Percentiles rank a stretch among this genome's conserved stretches.
These are phyloP conservation scores for Magnolia changhungtana DNA, from an alignment of 164 flowering plant genomes.

Conservation along the genomic window DNA sequence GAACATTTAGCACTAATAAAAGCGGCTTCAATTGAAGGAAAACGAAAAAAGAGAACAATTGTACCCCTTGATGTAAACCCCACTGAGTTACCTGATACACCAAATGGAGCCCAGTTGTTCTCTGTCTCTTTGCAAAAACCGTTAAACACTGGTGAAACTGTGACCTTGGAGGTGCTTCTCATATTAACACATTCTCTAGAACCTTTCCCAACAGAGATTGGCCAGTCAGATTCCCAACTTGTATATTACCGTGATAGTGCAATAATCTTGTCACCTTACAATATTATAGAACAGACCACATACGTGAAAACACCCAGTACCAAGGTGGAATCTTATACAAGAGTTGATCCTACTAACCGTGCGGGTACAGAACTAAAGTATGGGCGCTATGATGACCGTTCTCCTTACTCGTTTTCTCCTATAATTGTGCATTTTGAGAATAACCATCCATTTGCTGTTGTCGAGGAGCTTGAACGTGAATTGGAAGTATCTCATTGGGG, in stretches of 20 bases:
- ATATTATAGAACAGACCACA: constrained; percentile 71
- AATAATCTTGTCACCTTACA: constrained; percentile 77
- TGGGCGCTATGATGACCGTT: constrained; percentile 63
- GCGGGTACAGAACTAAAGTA: constrained; percentile 66
- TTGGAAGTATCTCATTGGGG: constrained; percentile 99
- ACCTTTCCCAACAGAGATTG: constrained; percentile 93
- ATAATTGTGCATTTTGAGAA: constrained; percentile 85
- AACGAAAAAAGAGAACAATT: constrained; percentile 69
- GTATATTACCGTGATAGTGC: constrained; percentile 90
- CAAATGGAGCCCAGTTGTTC: constrained; percentile 63
- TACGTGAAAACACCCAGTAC: constrained; percentile 67
- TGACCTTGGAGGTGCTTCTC: constrained; percentile 64
- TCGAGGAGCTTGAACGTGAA: constrained; percentile 94
- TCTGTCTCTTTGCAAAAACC: constrained; percentile 56
- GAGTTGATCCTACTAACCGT: constrained; percentile 63
- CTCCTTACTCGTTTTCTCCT: constrained; percentile 76
- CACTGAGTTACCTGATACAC: constrained; percentile 50
- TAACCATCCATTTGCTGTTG: constrained; percentile 88
- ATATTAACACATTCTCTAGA: constrained; percentile 70
- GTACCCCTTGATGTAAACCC: constrained; percentile 67
- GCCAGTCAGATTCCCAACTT: constrained; percentile 86
- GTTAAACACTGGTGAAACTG: constrained; percentile 50
- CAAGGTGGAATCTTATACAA: constrained; percentile 80
- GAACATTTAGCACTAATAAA: constrained; percentile 62
- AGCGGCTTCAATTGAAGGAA: constrained; percentile 58